Percentiles rank a stretch among this genome's conserved stretches.
Conservation (phyloP, 1,284 basidiomycete species). For the Papiliotrema fonsecae region DNA sequence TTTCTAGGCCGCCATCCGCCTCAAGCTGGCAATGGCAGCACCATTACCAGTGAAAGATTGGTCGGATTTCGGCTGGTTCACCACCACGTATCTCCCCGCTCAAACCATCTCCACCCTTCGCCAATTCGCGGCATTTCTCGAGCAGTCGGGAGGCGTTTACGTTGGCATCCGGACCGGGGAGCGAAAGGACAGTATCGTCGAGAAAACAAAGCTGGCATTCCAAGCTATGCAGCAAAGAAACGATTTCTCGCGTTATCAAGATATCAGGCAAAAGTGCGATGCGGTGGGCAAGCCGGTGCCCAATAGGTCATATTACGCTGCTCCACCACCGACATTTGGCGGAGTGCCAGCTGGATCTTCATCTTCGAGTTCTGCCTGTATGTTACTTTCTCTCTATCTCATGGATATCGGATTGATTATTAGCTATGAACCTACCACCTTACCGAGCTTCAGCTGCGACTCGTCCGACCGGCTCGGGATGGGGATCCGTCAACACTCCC, state of each 20-base stretch:
- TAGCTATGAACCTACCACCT: too few species aligned
- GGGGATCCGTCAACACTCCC: too few species aligned
- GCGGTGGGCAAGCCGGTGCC: slow-evolving; percentile 5
- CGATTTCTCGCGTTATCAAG: slow-evolving; percentile 13
- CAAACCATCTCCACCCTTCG: slow-evolving; percentile 30
- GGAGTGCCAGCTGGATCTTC: slow-evolving; percentile 11
- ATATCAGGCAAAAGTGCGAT: slow-evolving; percentile 20
- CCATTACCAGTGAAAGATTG: slow-evolving; percentile 2
- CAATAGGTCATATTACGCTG: neutral
- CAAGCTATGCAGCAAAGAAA: slow-evolving; percentile 15
- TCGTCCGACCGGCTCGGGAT: too few species aligned
- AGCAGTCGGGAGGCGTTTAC: slow-evolving; percentile 10
- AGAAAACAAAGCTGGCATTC: slow-evolving; percentile 32
- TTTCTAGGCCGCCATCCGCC: too few species aligned
- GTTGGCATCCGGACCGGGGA: slow-evolving; percentile 25
- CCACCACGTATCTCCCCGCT: slow-evolving; percentile 20
- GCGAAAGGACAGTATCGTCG: slow-evolving; percentile 33
- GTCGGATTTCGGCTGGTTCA: slow-evolving; percentile 23
- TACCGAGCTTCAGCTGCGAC: too few species aligned
- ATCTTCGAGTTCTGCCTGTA: neutral
- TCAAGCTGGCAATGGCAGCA: too few species aligned
- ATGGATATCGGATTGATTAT: too few species aligned
- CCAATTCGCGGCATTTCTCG: slow-evolving; percentile 21
- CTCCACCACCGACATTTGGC: slow-evolving; percentile 20
- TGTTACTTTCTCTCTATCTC: too few species aligned